Evolutionary conservation across 2,329 filamentous ascomycete genomes (phyloP), one percentile per base, ranked within the genome.

Genomic region (Xylariaceae sp.): DNA sequence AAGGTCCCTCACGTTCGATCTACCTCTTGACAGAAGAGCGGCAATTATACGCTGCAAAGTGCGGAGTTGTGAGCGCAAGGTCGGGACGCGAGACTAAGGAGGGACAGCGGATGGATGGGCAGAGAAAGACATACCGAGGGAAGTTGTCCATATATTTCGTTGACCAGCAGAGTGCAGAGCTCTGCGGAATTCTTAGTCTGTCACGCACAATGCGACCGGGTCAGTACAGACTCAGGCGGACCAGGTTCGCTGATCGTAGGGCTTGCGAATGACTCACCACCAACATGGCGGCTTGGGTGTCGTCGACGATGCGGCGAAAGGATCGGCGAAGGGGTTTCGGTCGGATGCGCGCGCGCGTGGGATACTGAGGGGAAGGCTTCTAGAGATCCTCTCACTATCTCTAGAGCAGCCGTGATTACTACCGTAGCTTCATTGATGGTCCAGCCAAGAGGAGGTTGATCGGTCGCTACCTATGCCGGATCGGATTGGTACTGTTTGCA

Each of bases 141-240:
- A 60, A 97, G 85, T 77, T 96, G 90, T 72, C 94, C 94, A 74
- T 94, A 93, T 61, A 90, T 82, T 73, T 97, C 92, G 72, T 92
- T 87, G 64, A 97, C 88, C 64, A 97, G 83, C 73, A 96, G 86
- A 78, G 88, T 84, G 80, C 91, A 96, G 72, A 97, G 89, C 83
- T 97, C 90, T 71, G 88, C 86, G 67, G 89, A 82, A 73, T 89
- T 84, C 78, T 91, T 86, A 62, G 84, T 85, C 85, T 88, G 64
- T 11, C n/a, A 51, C 47, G 56, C 23, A 53, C n/a, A 6, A 55
- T 30, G 42, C 2, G 18, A 49, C 23, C 18, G 59, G 35, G 66
- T 75, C 61, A 75, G 71, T 56, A 58, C 18, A 37, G 11, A 6
- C 47, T 44, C 15, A 2, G 37, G 23, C 39, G 39, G 11, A 48